Conservation (phyloP, 2,329 filamentous ascomycete species). For the Curvularia sp. region DNA sequence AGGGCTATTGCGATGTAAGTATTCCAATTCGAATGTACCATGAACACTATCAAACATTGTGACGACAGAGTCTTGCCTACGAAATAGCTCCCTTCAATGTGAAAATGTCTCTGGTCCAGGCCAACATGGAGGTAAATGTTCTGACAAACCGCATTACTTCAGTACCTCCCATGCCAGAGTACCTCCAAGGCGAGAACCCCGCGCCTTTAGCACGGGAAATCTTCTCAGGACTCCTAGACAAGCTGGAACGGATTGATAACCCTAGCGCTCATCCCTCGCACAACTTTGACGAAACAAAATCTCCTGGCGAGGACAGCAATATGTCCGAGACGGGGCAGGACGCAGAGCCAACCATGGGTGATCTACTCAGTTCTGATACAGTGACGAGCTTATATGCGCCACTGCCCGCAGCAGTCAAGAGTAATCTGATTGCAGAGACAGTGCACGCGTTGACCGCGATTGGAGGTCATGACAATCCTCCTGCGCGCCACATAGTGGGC, state of each 20-base stretch:
- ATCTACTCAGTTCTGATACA: constrained; percentile 56
- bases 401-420: constrained; percentile 69
- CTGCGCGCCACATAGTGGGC: constrained; percentile 91
- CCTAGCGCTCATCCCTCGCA: constrained; percentile 32
- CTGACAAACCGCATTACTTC: constrained; percentile 87
- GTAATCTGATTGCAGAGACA: constrained; percentile 82
- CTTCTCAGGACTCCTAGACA: constrained; percentile 78
- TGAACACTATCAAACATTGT: constrained; percentile 13
- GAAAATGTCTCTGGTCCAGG: constrained; percentile 94
- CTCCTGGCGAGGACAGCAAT: constrained; percentile 35
- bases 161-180: constrained; percentile 76
- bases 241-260: constrained; percentile 67
- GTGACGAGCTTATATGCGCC: constrained; percentile 76
- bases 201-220: constrained; percentile 86
- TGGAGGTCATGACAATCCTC: constrained; percentile 94
- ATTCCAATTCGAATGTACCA: too few species aligned
- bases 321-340: constrained; percentile 41
- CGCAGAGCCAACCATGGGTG: constrained; percentile 50
- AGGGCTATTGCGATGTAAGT: constrained; percentile 86
- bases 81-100: constrained; percentile 96
- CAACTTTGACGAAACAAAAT: constrained; percentile 42
- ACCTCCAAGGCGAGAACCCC: constrained; percentile 71
- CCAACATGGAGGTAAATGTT: constrained; percentile 88
- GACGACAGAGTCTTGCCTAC: constrained; percentile 75
- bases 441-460: constrained; percentile 91